A percentile compares a stretch with the other conserved stretches of the same genome.
Evolutionary conservation across 1,284 basidiomycete genomes (phyloP).

Genomic region (Porodaedalea pini): DNA sequence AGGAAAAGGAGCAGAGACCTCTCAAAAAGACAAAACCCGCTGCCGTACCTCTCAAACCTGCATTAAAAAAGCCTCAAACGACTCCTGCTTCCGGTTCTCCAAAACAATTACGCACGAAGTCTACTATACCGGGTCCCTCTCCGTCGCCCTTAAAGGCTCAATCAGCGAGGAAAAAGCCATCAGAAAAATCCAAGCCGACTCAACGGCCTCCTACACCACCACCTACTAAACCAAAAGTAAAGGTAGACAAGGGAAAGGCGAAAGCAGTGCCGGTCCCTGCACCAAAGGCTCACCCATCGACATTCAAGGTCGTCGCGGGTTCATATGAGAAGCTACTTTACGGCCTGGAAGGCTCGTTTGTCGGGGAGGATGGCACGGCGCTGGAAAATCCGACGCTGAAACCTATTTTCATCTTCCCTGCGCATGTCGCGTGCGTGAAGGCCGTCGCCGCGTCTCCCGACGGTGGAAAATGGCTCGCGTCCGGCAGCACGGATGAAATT

Average conservation of each 20-base stretch:
- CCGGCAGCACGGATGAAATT: constrained; percentile 92
- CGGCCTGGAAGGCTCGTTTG: constrained; percentile 73
- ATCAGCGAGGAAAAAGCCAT: no score
- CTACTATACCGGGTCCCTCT: neutral
- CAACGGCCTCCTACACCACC: neutral
- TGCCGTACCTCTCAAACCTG: constrained; percentile 14
- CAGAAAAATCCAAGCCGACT: neutral
- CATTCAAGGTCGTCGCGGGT: constrained; percentile 86
- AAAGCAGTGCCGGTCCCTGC: neutral
- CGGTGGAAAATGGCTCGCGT: constrained; percentile 94
- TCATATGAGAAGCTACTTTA: constrained; percentile 96
- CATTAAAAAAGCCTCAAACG: constrained; percentile 11
- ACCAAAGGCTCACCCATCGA: constrained; percentile 39
- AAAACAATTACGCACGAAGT: neutral
- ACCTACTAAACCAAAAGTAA: constrained; percentile 1
- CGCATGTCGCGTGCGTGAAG: constrained; percentile 91
- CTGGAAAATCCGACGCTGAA: constrained; percentile 49
- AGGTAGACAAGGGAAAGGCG: constrained; percentile 41
- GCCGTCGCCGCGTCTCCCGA: constrained; percentile 81
- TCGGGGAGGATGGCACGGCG: constrained; percentile 30
- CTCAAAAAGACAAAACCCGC: constrained; percentile 8
- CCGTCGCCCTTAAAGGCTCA: neutral
- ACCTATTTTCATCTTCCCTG: constrained; percentile 94
- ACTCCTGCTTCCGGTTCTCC: neutral
- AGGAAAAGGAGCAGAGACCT: neutral